Conservation (phyloP, 2,329 filamentous ascomycete species). For the Truncatella angustata region DNA sequence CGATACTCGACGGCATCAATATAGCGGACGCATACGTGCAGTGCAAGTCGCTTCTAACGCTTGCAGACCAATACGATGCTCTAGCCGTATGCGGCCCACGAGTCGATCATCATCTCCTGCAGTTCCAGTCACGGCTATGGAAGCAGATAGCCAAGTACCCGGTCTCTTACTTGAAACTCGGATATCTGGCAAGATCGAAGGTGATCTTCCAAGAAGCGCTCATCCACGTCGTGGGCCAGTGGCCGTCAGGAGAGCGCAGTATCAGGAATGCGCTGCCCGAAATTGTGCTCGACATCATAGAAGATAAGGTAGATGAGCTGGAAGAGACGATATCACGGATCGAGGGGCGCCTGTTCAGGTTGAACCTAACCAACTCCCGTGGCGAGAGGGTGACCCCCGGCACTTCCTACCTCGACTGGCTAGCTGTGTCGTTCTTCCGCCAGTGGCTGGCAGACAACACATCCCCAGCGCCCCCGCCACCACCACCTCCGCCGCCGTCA, state of each 20-base stretch:
- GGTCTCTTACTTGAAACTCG: constrained; percentile 85
- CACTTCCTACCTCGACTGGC: constrained; percentile 85
- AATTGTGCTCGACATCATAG: constrained; percentile 80
- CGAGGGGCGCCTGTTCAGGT: constrained; percentile 77
- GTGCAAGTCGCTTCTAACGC: constrained; percentile 82
- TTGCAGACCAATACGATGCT: constrained; percentile 95
- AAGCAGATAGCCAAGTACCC: constrained; percentile 97
- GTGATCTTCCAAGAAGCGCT: constrained; percentile 85
- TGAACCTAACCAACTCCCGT: constrained; percentile 73
- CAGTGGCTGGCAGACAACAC: constrained; percentile 94
- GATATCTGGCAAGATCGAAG: constrained; percentile 79
- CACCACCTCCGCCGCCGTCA: constrained; percentile 15
- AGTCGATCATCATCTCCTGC: constrained; percentile 89
- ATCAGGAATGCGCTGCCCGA: constrained; percentile 73
- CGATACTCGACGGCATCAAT: constrained; percentile 77
- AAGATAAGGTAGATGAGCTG: constrained; percentile 92
- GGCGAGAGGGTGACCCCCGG: constrained; percentile 80
- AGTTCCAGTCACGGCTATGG: constrained; percentile 88
- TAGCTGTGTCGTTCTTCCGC: constrained; percentile 81
- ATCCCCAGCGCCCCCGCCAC: constrained; percentile 52
- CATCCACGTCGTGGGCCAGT: constrained; percentile 92
- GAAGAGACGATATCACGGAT: constrained; percentile 78
- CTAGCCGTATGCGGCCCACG: constrained; percentile 82
- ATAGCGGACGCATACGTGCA: constrained; percentile 92
- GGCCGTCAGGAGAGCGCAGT: constrained; percentile 78